Conservation (phyloP, 2,329 filamentous ascomycete species). For the Hymenoscyphus albidus region DNA sequence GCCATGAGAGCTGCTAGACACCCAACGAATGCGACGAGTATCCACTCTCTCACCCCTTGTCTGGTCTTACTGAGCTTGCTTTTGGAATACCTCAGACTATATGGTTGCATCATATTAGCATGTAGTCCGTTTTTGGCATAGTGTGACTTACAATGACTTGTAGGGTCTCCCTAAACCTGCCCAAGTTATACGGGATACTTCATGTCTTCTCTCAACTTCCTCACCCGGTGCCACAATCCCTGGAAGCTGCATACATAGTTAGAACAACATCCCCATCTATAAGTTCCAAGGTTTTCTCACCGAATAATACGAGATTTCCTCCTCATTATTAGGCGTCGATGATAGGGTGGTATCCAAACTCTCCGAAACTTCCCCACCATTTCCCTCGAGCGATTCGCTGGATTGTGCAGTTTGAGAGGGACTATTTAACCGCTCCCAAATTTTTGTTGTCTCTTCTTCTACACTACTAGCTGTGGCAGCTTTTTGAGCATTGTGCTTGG, state of each 20-base stretch:
- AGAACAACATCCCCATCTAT: background rate
- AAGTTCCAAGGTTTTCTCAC: background rate
- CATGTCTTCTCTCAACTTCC: background rate
- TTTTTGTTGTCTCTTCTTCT: background rate
- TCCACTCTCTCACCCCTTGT: background rate
- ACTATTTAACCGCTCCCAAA: background rate
- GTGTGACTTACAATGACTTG: background rate
- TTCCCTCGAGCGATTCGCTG: background rate
- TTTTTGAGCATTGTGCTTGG: too few relatives aligned
- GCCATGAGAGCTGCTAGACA: background rate
- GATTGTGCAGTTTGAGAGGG: background rate
- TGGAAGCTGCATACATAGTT: background rate
- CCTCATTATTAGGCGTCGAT: background rate
- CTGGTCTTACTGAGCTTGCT: background rate
- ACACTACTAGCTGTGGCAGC: too few relatives aligned
- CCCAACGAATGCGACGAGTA: background rate
- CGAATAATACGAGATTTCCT: background rate
- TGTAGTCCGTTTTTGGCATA: background rate
- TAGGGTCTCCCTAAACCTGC: background rate
- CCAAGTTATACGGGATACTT: background rate
- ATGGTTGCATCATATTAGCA: background rate
- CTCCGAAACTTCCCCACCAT: background rate
- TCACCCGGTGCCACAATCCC: background rate
- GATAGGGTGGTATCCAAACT: background rate
- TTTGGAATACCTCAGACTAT: background rate